Conservation (phyloP, 495 filamentous ascomycete genomes). For the Aspergillus sclerotiicarbonarius region DNA sequence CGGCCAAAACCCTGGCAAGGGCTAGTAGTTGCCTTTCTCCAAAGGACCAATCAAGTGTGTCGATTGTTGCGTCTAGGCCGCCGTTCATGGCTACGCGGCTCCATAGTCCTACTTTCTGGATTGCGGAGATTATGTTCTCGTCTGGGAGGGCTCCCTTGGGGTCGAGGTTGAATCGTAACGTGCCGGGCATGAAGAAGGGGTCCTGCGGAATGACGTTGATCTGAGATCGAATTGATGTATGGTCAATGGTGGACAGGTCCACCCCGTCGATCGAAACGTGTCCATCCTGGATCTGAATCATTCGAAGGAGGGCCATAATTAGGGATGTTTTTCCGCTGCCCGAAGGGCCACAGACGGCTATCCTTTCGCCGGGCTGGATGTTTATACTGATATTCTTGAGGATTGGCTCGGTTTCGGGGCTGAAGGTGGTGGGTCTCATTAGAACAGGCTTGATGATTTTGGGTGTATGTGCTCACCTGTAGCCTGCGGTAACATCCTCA, state of each 20-base stretch:
- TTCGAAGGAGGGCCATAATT: constrained; percentile 36
- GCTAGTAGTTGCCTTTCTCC: constrained; percentile 25
- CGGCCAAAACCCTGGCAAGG: constrained; percentile 22
- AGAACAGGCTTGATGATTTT: neutral
- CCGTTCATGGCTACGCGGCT: constrained; percentile 24
- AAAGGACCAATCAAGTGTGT: constrained; percentile 18
- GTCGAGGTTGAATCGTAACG: constrained; percentile 14
- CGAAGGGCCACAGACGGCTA: constrained; percentile 30
- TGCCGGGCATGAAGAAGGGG: constrained; percentile 12
- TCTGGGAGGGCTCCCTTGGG: neutral
- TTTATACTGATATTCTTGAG: constrained; percentile 24
- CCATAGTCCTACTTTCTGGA: constrained; percentile 22
- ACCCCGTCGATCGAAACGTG: constrained; percentile 34
- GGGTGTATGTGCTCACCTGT: constrained; percentile 10
- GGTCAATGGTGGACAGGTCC: constrained; percentile 24
- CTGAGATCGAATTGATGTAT: neutral
- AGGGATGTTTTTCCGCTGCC: constrained; percentile 37
- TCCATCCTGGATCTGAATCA: constrained; percentile 30
- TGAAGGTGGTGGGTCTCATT: neutral
- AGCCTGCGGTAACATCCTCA: constrained; percentile 21
- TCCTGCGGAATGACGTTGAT: constrained; percentile 16
- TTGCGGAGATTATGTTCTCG: neutral
- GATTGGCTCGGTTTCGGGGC: constrained; percentile 6
- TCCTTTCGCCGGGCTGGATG: constrained; percentile 23
- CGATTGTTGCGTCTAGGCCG: constrained; percentile 15